Base-by-base conservation (phyloP, 371 early-diverging fungal species). In the Zychaea mexicana region DNA sequence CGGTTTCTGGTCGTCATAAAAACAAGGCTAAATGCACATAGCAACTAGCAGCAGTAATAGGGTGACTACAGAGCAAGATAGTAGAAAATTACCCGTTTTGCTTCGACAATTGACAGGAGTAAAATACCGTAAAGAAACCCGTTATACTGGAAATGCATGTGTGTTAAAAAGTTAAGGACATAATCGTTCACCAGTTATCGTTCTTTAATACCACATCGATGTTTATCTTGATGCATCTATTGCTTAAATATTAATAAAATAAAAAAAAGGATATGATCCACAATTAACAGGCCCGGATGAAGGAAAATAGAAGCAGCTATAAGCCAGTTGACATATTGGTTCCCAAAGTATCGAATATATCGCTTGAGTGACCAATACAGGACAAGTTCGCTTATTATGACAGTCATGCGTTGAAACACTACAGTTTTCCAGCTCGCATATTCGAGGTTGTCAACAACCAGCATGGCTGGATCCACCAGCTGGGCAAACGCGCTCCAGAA, bases 71-170 rank as follows among this genome's bases (percentile, higher is more conserved):
- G 5, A 33, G 12, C 10, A 30, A 58, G 7, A 49, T 49, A 61
- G 38, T 68, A 55, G 36, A 33, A 8, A 55, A 68, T 69, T 79
- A 88, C 93, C 83, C 91, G 85, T 54, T 85, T 82, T 7, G 92
- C 88, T 61, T 89, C 85, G 9, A 86, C 85, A 13, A 97, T 76
- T 2, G 96, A 94, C 24, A 89, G 79, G 26, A 96, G 66, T 54
- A 95, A 83, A 30, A 98, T 88, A 9, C 98, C 98, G 62, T 92
- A 95, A 42, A 98, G 72, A 57, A 96, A 85, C 2, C 96, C 98
- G 73, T 98, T 98, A 85, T 98, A 98, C 75, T 98, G 98, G 69
- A 98, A 98, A 75, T 98, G 98, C 65, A 95, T 92, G 73, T 88
- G 83, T 70, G 49, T 12, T 52, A 38, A 54, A 24, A 22, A 42